phyloP scores from a whole-genome alignment of 768 basidiomycete genomes.

The Ramaria rubella region DNA sequence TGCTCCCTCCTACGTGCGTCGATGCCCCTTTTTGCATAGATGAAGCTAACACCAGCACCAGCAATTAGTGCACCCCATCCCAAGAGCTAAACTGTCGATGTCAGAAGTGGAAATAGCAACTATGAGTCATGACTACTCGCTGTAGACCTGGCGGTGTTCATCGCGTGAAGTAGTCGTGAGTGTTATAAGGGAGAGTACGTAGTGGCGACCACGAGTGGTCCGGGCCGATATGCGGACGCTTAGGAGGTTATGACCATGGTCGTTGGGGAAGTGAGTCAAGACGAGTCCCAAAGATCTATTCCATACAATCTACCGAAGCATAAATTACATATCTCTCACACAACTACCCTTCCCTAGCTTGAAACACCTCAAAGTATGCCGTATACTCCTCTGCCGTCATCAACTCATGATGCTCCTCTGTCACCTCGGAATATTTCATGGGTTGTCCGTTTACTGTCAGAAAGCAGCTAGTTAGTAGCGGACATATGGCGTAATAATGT shows the following conservation, averaged over 20 bases:
- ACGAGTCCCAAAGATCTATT: background rate
- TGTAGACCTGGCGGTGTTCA: constrained; percentile 21
- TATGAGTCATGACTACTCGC: constrained; percentile 15
- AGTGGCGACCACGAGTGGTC: too few relatives aligned
- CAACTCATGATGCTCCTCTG: constrained; percentile 85
- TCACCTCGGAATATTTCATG: constrained; percentile 72
- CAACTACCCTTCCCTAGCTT: constrained; percentile 28
- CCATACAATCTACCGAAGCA: background rate
- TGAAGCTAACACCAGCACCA: constrained; percentile 33
- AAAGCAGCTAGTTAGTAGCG: background rate
- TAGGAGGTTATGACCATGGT: too few relatives aligned
- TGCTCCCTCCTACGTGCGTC: constrained; percentile 30
- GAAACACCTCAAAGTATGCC: constrained; percentile 66
- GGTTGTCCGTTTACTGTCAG: constrained; percentile 64
- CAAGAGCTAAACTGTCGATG: constrained; percentile 19
- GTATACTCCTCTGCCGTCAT: constrained; percentile 95
- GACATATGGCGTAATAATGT: background rate
- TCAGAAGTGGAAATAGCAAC: constrained; percentile 19
- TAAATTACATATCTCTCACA: background rate
- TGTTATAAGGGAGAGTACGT: too few relatives aligned
- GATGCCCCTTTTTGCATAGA: constrained; percentile 32
- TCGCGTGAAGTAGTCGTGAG: background rate
- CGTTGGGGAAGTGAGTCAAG: too few relatives aligned
- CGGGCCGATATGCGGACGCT: too few relatives aligned
- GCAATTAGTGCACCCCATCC: constrained; percentile 31